phyloP scores from a whole-genome alignment of 306 rosid species.

The Vigna trinervia region DNA sequence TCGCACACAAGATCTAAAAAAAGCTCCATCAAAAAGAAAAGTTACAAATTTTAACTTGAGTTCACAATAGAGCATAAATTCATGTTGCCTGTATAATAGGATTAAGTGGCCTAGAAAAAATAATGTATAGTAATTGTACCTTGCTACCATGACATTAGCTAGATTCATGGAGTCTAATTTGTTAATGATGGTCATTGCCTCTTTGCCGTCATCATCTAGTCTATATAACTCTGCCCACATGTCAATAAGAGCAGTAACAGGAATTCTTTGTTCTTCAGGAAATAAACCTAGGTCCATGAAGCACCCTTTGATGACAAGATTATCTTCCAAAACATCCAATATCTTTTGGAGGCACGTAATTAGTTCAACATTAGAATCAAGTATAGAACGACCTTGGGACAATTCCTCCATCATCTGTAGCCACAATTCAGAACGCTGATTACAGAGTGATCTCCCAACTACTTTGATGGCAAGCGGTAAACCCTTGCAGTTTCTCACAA shows the following conservation, averaged over 20 bases:
- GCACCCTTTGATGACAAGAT: constrained; percentile 54
- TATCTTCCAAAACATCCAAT: constrained; percentile 53
- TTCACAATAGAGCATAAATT: neutral
- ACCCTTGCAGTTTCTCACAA: constrained; percentile 59
- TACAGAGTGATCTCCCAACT: constrained; percentile 54
- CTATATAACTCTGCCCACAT: constrained; percentile 60
- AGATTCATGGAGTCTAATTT: constrained; percentile 53
- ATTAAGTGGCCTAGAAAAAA: neutral
- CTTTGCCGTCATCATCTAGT: constrained; percentile 47
- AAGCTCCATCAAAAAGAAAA: constrained; percentile 23
- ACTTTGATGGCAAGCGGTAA: constrained; percentile 64
- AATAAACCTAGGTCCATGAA: constrained; percentile 81
- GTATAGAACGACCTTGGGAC: constrained; percentile 52
- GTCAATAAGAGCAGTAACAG: constrained; percentile 61
- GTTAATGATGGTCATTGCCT: constrained; percentile 44
- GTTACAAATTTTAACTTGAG: neutral
- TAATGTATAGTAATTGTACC: constrained; percentile 50
- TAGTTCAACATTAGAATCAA: constrained; percentile 53
- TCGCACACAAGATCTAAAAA: neutral
- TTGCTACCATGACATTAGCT: constrained; percentile 54
- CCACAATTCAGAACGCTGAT: constrained; percentile 51
- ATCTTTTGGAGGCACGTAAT: constrained; percentile 54
- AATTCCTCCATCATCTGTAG: constrained; percentile 43
- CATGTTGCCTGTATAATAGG: constrained; percentile 31
- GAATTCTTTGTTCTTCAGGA: constrained; percentile 70